These are phyloP conservation scores for Cystofilobasidium macerans DNA, from an alignment of 768 basidiomycete species.

Conservation along the genomic window DNA sequence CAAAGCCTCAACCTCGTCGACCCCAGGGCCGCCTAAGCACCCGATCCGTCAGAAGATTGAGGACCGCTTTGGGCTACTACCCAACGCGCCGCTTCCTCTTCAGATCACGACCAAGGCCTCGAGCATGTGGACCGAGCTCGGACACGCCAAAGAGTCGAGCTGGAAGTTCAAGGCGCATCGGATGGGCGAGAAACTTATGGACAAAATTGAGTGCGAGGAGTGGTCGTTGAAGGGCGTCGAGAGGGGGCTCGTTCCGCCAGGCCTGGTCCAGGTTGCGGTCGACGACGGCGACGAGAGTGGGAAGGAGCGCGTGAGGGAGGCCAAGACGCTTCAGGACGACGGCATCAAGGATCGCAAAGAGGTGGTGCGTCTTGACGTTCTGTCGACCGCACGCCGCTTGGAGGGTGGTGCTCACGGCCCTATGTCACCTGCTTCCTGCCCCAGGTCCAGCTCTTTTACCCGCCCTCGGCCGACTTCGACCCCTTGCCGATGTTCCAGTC, in stretches of 20 bases:
- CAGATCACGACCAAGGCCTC: slow-evolving; percentile 15
- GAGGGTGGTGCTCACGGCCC: background rate
- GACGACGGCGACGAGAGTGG: background rate
- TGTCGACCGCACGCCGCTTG: background rate
- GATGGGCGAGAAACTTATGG: slow-evolving; percentile 2
- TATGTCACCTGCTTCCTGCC: background rate
- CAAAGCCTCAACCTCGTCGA: background rate
- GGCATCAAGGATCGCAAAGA: background rate
- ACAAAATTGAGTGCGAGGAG: slow-evolving; percentile 17
- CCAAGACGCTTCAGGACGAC: background rate
- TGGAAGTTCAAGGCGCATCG: slow-evolving; percentile 6
- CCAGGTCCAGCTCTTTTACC: background rate
- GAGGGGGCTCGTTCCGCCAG: slow-evolving; percentile 1
- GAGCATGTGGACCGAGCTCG: slow-evolving; percentile 11
- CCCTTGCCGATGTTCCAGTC: background rate
- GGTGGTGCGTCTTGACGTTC: background rate
- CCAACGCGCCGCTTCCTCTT: slow-evolving; percentile 11
- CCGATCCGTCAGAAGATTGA: background rate
- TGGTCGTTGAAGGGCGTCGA: slow-evolving; percentile 18
- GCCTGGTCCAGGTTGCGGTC: background rate
- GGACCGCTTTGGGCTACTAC: background rate
- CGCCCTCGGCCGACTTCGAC: background rate
- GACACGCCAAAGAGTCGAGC: background rate
- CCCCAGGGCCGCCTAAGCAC: background rate
- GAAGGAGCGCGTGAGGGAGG: background rate